A percentile compares a stretch with the other conserved stretches of the same genome.
Evolutionary conservation across 192 early-diverging fungal species (phyloP).

Genomic region (Entrophospora sp.): DNA sequence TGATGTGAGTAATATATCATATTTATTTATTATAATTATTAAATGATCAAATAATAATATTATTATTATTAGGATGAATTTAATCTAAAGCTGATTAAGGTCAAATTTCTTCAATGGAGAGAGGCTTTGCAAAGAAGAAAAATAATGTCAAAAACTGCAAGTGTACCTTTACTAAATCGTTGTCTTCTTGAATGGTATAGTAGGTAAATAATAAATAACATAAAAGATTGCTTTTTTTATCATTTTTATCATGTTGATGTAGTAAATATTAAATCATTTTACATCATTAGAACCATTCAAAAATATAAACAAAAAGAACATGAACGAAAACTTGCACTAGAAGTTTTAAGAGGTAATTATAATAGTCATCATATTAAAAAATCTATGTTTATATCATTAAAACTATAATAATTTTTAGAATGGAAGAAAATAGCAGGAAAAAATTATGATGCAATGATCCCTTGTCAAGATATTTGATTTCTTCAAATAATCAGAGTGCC

Average conservation of each 20-base stretch:
- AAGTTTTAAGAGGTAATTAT: not conserved
- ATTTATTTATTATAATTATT: not conserved
- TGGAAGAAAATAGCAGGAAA: too few relatives aligned
- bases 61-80: constrained; percentile 9
- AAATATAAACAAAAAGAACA: not conserved
- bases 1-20: not conserved
- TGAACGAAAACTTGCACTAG: not conserved
- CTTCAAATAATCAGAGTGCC: too few relatives aligned
- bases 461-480: too few relatives aligned
- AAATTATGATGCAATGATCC: too few relatives aligned
- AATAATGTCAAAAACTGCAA: not conserved
- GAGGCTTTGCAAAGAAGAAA: not conserved
- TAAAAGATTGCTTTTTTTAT: not conserved
- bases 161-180: not conserved
- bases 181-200: constrained; percentile 16
- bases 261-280: too few relatives aligned
- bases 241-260: not conserved
- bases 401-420: too few relatives aligned
- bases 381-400: too few relatives aligned
- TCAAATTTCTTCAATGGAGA: constrained; percentile 1
- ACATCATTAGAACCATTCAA: not conserved
- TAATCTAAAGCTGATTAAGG: not conserved
- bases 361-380: too few relatives aligned
- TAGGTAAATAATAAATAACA: not conserved
- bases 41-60: not conserved